These are phyloP conservation scores for Tetrahymena thermophila DNA, from an alignment of 73 alveolate species.

Conservation along the genomic window DNA sequence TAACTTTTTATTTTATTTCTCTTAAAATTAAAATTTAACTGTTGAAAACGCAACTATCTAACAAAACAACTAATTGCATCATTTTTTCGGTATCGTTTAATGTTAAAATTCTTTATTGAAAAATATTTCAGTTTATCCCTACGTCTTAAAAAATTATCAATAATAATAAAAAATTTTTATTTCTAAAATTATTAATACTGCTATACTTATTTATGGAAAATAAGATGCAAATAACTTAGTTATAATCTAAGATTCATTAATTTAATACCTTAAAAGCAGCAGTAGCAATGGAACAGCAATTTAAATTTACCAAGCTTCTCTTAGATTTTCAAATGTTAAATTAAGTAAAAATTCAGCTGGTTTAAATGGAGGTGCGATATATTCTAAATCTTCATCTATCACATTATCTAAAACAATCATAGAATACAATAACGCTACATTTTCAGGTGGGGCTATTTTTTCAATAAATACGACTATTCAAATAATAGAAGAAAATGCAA, in stretches of 20 bases:
- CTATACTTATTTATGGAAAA: neutral
- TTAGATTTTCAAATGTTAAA: neutral
- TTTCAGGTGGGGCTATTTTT: neutral
- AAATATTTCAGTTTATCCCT: neutral
- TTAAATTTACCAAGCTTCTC: neutral
- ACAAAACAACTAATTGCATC: neutral
- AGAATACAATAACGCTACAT: neutral
- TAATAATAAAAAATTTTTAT: neutral
- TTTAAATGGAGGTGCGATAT: neutral
- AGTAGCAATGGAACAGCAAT: neutral
- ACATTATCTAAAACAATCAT: neutral
- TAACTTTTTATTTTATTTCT: neutral
- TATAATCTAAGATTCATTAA: neutral
- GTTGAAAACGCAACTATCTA: neutral
- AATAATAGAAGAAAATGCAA: neutral
- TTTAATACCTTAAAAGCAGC: neutral
- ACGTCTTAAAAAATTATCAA: neutral
- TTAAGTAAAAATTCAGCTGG: neutral
- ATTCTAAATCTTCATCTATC: neutral
- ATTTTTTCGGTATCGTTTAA: neutral
- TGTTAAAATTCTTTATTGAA: neutral
- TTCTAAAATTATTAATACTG: neutral
- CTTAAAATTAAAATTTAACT: neutral
- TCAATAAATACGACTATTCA: neutral
- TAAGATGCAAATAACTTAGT: neutral